Evolutionary conservation across 1,284 basidiomycete species (phyloP).

Genomic region (Phellinidium pouzarii): DNA sequence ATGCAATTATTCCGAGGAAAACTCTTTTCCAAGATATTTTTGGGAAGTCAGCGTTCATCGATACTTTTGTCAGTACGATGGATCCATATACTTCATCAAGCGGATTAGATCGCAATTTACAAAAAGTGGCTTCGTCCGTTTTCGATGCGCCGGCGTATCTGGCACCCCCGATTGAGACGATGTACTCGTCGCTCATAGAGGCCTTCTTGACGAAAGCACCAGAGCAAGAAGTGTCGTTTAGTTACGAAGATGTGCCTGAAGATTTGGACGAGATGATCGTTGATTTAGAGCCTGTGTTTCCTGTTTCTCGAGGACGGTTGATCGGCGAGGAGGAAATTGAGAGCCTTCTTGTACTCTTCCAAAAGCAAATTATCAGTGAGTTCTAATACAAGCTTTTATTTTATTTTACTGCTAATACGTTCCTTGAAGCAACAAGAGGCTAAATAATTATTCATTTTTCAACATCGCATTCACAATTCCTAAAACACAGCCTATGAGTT

Average conservation of each 20-base stretch:
- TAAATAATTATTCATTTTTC: no score
- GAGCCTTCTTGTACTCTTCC: slow-evolving; percentile 44
- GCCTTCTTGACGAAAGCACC: slow-evolving; percentile 41
- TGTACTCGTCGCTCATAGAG: slow-evolving; percentile 72
- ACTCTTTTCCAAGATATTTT: slow-evolving; percentile 85
- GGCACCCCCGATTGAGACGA: slow-evolving; percentile 66
- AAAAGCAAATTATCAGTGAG: slow-evolving; percentile 35
- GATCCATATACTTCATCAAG: slow-evolving; percentile 17
- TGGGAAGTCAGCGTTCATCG: slow-evolving; percentile 56
- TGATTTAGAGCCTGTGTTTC: background rate
- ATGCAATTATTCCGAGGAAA: slow-evolving; percentile 33
- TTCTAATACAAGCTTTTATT: background rate
- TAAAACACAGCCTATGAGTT: background rate
- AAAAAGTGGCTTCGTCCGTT: slow-evolving; percentile 38
- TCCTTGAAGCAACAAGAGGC: no score
- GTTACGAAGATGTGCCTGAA: slow-evolving; percentile 34
- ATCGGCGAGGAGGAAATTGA: slow-evolving; percentile 43
- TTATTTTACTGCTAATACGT: background rate
- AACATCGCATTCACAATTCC: background rate
- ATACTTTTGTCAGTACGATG: slow-evolving; percentile 23
- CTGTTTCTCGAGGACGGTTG: slow-evolving; percentile 28
- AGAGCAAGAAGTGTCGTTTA: slow-evolving; percentile 30
- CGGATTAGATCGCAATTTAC: slow-evolving; percentile 24
- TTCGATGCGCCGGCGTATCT: slow-evolving; percentile 77
- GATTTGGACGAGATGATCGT: slow-evolving; percentile 25